Evolutionary conservation across 371 early-diverging fungal species (phyloP).

Genomic region (Catenaria anguillulae): DNA sequence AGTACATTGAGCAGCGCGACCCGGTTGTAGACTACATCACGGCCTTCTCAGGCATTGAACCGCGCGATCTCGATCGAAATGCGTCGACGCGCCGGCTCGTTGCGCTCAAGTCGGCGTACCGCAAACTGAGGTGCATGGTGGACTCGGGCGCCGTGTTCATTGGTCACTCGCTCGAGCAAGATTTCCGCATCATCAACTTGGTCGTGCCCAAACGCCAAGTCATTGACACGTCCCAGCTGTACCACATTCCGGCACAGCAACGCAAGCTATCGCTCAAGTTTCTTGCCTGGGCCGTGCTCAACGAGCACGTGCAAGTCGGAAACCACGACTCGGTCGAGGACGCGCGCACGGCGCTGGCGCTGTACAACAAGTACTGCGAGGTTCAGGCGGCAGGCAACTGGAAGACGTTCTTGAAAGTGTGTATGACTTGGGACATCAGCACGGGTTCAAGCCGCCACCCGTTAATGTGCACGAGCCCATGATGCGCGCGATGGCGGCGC

Average conservation of each 20-base stretch:
- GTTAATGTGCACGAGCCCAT: not conserved
- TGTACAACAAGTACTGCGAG: slow-evolving; percentile 53
- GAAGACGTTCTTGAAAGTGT: slow-evolving; percentile 58
- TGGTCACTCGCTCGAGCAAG: slow-evolving; percentile 85
- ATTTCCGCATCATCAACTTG: slow-evolving; percentile 85
- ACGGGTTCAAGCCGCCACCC: slow-evolving; percentile 28
- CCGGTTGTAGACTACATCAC: slow-evolving; percentile 80
- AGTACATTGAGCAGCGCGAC: slow-evolving; percentile 70
- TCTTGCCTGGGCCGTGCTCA: slow-evolving; percentile 79
- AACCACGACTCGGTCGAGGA: slow-evolving; percentile 90
- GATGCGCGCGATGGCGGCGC: not conserved
- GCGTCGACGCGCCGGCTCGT: slow-evolving; percentile 61
- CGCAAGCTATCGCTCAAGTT: slow-evolving; percentile 68
- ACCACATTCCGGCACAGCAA: slow-evolving; percentile 58
- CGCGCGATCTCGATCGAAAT: slow-evolving; percentile 62
- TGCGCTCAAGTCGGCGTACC: slow-evolving; percentile 73
- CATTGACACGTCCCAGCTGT: slow-evolving; percentile 82
- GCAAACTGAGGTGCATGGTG: slow-evolving; percentile 66
- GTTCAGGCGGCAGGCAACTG: slow-evolving; percentile 50
- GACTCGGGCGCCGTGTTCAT: slow-evolving; percentile 81
- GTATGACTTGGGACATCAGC: slow-evolving; percentile 58
- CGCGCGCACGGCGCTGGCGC: slow-evolving; percentile 61
- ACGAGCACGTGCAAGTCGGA: slow-evolving; percentile 64
- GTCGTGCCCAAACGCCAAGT: slow-evolving; percentile 69
- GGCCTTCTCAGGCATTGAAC: slow-evolving; percentile 77